Percentiles rank a stretch among this genome's conserved stretches.
phyloP scores from a whole-genome alignment of 139 green algal species.

The Ettlia oleoabundans region DNA sequence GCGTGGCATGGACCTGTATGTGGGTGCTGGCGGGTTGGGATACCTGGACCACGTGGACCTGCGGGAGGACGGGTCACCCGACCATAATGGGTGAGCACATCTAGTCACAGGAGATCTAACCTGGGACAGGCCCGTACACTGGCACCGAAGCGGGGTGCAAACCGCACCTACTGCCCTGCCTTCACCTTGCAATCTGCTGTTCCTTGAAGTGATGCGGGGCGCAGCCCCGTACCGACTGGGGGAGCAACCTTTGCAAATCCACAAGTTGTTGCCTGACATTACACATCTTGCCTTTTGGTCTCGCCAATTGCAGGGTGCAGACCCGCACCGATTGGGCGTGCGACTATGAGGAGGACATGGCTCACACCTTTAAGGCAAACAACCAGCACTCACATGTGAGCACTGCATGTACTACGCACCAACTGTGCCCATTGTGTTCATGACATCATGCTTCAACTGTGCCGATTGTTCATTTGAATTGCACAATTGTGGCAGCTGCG shows the following conservation, averaged over 20 bases:
- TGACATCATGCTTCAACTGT: too few species aligned
- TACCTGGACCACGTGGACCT: constrained; percentile 30
- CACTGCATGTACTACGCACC: too few species aligned
- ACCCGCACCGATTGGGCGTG: constrained; percentile 56
- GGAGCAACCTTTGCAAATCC: too few species aligned
- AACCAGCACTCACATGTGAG: constrained; percentile 49
- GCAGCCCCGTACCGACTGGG: too few species aligned
- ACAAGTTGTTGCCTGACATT: too few species aligned
- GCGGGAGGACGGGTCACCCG: background rate
- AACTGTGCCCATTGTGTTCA: too few species aligned
- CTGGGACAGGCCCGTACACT: too few species aligned
- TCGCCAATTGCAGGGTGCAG: constrained; percentile 37
- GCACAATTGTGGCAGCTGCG: too few species aligned
- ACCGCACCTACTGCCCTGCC: too few species aligned
- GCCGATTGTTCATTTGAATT: too few species aligned
- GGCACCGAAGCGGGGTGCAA: too few species aligned
- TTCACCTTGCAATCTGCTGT: background rate
- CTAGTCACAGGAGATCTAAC: too few species aligned
- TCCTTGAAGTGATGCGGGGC: background rate
- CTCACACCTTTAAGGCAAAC: constrained; percentile 59
- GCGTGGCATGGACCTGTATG: constrained; percentile 42
- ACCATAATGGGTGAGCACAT: constrained; percentile 12
- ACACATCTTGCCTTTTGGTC: background rate
- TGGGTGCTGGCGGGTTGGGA: constrained; percentile 35
- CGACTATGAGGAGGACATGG: constrained; percentile 55